Evolutionary conservation across 2,329 filamentous ascomycete species (phyloP), one percentile per base, ranked within the genome.

Genomic region (Penicillium decumbens): DNA sequence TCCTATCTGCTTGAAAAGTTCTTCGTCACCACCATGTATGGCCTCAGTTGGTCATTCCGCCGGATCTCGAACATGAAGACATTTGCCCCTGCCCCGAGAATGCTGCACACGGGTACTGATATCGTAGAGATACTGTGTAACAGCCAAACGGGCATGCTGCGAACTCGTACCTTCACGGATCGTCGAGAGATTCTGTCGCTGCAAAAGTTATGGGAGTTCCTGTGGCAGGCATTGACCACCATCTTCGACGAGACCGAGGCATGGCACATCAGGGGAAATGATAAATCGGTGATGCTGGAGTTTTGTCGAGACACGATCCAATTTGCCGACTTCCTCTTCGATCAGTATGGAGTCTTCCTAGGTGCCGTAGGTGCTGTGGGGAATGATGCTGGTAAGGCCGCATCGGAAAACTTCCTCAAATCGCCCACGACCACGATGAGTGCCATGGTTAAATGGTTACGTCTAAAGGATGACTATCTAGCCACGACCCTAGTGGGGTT

Each of bases 241-340:
- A 88, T 92, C 13, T 96, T 96, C 63, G 77, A 83, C 37, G 83
- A 85, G 52, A 95, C 91, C 3, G 90, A 95, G 65, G 74, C 75
- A 9, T 98, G 93, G 93, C 89, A 89, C 56, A 75, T 81, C 20
- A 68, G 73, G 41, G 70, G 74, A 3, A 82, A 88, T 50, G 85
- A 92, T 43, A 93, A 89, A 65, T 72, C 77, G 18, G 77, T 82
- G 46, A 91, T 98, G 88, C 85, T 90, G 61, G 85, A 95, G 49
- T 96, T 97, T 63, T 96, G 91, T 65, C 85, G 93, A 57, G 89
- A 95, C 65, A 88, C 88, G 12, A 98, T 98, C 82, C 89, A 97
- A 61, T 88, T 95, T 64, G 91, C 92, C 0, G 88, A 95, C 63
- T 80, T 81, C 30, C 78, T 95, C 1, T 88, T 97, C 64, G 84